Evolutionary conservation across 1,284 basidiomycete species (phyloP).

Genomic region (Ceratobasidium sp.): DNA sequence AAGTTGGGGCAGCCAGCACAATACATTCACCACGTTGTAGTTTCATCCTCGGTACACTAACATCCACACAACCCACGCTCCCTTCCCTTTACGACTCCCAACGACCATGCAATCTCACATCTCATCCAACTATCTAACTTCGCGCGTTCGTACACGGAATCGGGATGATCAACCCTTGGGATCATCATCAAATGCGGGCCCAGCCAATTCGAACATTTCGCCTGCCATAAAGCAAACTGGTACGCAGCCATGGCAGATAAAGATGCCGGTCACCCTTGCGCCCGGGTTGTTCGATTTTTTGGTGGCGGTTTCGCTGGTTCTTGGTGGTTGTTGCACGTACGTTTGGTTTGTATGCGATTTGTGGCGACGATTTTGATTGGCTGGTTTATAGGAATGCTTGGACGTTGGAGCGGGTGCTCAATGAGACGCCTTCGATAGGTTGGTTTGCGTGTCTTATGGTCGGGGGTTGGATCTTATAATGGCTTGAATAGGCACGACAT

Average conservation of each 20-base stretch:
- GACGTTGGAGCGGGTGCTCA: conserved; percentile 71
- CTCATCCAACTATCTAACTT: conserved; percentile 9
- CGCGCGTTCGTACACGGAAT: conserved; percentile 11
- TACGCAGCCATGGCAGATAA: neutral
- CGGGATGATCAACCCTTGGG: neutral
- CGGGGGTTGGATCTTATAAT: conserved; percentile 44
- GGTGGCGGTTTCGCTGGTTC: conserved; percentile 61
- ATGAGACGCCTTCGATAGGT: conserved; percentile 72
- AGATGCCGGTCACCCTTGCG: conserved; percentile 5
- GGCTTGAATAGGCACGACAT: conserved; percentile 66
- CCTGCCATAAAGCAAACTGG: too few relatives aligned
- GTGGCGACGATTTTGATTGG: too few relatives aligned
- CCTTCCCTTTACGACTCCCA: neutral
- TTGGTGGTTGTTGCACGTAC: conserved; percentile 82
- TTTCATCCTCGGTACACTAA: neutral
- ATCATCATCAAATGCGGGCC: too few relatives aligned
- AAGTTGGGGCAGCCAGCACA: neutral
- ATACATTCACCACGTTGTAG: neutral
- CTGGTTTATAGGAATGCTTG: conserved; percentile 63
- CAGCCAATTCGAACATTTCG: too few relatives aligned
- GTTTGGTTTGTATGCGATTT: conserved; percentile 47
- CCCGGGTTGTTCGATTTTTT: conserved; percentile 49
- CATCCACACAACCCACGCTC: neutral
- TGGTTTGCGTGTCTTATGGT: neutral
- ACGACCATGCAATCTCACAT: conserved; percentile 14